Evolutionary conservation across 2,329 filamentous ascomycete genomes (phyloP).

Genomic region (Aspergillus ustus): DNA sequence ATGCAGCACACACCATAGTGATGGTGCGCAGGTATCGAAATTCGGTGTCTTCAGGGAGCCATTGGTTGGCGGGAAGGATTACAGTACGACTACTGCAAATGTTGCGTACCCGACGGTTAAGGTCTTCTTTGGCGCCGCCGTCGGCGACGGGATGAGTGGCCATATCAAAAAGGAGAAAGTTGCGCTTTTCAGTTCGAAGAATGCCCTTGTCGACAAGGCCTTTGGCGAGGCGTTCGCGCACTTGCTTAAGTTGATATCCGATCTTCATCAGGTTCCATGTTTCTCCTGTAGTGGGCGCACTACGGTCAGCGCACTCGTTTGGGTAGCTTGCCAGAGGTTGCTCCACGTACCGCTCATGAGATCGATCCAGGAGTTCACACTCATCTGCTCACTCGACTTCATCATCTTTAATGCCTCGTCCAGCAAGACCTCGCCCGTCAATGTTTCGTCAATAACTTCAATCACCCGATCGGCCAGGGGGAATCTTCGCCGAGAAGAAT

Average conservation of each 20-base stretch:
- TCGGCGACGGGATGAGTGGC: slow-evolving; percentile 97
- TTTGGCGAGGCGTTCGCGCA: slow-evolving; percentile 95
- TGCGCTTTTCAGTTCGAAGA: slow-evolving; percentile 96
- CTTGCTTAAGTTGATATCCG: slow-evolving; percentile 98
- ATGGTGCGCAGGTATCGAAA: slow-evolving; percentile 92
- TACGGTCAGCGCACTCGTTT: slow-evolving; percentile 8
- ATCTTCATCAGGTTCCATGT: slow-evolving; percentile 99
- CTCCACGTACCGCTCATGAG: slow-evolving; percentile 82
- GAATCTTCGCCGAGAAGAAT: slow-evolving; percentile 87
- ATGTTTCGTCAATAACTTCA: slow-evolving; percentile 94
- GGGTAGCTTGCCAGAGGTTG: background rate
- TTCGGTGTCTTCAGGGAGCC: slow-evolving; percentile 91
- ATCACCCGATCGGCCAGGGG: slow-evolving; percentile 91
- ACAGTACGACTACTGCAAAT: slow-evolving; percentile 93
- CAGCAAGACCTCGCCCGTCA: slow-evolving; percentile 94
- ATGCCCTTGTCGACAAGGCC: slow-evolving; percentile 98
- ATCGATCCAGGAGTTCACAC: slow-evolving; percentile 98
- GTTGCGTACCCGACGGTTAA: slow-evolving; percentile 87
- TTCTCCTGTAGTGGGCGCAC: slow-evolving; percentile 70
- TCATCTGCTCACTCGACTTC: slow-evolving; percentile 99
- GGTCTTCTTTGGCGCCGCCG: slow-evolving; percentile 95
- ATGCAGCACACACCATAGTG: slow-evolving; percentile 95
- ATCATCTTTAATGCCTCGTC: slow-evolving; percentile 99
- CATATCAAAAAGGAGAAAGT: slow-evolving; percentile 99
- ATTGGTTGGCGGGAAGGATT: slow-evolving; percentile 82